A percentile compares a stretch with the other conserved stretches of the same genome.
These are phyloP conservation scores for Porodaedalea pini DNA, from an alignment of 1,284 basidiomycete species.

Conservation along the genomic window DNA sequence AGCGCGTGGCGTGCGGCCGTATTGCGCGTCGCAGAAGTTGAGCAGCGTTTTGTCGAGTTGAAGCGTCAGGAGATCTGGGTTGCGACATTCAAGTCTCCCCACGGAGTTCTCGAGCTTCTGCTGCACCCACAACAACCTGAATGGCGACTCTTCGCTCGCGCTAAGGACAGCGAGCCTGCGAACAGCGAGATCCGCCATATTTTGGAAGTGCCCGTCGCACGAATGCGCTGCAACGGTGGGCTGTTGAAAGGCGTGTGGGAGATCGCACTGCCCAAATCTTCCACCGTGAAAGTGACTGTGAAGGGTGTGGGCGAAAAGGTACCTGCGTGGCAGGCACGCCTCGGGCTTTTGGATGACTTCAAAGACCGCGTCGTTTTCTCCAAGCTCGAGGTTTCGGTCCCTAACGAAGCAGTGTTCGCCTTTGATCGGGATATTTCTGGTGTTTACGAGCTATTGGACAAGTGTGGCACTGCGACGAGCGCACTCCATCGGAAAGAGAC, in stretches of 20 bases:
- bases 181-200: slow-evolving; percentile 77
- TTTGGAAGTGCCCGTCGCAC: slow-evolving; percentile 73
- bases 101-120: slow-evolving; percentile 72
- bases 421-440: slow-evolving; percentile 85
- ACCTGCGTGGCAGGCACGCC: slow-evolving; percentile 79
- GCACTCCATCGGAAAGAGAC: slow-evolving; percentile 73
- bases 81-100: slow-evolving; percentile 71
- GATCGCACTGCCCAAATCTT: slow-evolving; percentile 69
- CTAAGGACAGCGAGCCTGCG: slow-evolving; percentile 66
- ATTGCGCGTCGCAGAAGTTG: slow-evolving; percentile 53
- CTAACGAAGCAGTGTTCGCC: slow-evolving; percentile 42
- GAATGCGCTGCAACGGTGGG: slow-evolving; percentile 57
- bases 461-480: slow-evolving; percentile 86
- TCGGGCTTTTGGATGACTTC: slow-evolving; percentile 73
- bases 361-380: slow-evolving; percentile 69
- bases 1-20: slow-evolving; percentile 67
- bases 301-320: slow-evolving; percentile 69
- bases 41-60: slow-evolving; percentile 81
- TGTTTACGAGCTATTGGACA: slow-evolving; percentile 73
- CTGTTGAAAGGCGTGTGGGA: slow-evolving; percentile 79
- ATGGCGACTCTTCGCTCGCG: slow-evolving; percentile 81
- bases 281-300: slow-evolving; percentile 56
- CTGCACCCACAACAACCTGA: slow-evolving; percentile 77
- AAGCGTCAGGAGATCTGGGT: slow-evolving; percentile 89
- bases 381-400: slow-evolving; percentile 59